These are phyloP conservation scores for Zoysia matrella DNA, from an alignment of 202 grass and related monocot genomes.

Conservation along the genomic window DNA sequence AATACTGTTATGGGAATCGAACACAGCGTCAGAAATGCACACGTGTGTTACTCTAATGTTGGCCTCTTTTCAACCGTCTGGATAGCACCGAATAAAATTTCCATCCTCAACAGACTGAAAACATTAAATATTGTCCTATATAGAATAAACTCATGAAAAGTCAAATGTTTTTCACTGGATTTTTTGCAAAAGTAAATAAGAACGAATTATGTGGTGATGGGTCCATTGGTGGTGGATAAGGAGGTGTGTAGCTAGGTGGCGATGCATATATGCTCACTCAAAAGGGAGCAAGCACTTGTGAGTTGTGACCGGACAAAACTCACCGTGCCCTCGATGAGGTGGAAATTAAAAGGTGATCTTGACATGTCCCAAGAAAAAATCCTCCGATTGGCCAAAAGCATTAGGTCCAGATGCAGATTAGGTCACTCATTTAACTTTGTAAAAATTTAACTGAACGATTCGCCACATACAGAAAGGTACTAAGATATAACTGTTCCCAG, in stretches of 20 bases:
- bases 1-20: constrained; percentile 4
- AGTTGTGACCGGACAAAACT: constrained; percentile 40
- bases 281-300: constrained; percentile 33
- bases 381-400: constrained; percentile 16
- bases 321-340: neutral
- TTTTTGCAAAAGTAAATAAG: neutral
- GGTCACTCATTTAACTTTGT: neutral
- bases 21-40: constrained; percentile 13
- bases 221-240: constrained; percentile 53
- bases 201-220: constrained; percentile 20
- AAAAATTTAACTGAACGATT: constrained; percentile 21
- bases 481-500: neutral
- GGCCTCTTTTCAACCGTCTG: neutral
- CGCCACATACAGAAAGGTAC: constrained; percentile 40
- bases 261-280: constrained; percentile 54
- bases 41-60: constrained; percentile 28
- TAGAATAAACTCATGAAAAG: neutral
- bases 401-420: constrained; percentile 45
- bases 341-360: constrained; percentile 42
- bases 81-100: constrained; percentile 42
- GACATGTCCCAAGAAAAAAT: constrained; percentile 14
- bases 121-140: neutral
- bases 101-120: neutral
- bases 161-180: neutral
- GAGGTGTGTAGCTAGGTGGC: constrained; percentile 42